A percentile compares a stretch with the other conserved stretches of the same genome.
Evolutionary conservation across 2,329 filamentous ascomycete genomes (phyloP).

Genomic region (Arachnopeziza araneosa): DNA sequence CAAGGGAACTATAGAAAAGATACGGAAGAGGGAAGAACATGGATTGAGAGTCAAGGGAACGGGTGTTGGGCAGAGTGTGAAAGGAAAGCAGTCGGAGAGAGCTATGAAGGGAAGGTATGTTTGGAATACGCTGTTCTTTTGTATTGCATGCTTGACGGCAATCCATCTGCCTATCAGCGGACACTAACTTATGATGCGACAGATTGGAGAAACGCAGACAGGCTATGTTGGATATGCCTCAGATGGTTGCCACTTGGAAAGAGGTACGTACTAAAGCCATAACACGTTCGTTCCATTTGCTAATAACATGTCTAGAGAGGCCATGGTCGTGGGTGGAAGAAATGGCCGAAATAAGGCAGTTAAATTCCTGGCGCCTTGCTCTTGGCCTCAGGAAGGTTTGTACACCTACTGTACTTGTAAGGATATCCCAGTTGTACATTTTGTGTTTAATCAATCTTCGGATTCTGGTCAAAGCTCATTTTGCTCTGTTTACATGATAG

Average conservation of each 20-base stretch:
- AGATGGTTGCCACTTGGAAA: slow-evolving; percentile 89
- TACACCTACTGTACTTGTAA: neutral
- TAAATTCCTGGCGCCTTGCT: neutral
- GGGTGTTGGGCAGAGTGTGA: slow-evolving; percentile 85
- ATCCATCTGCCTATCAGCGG: neutral
- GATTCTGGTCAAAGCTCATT: neutral
- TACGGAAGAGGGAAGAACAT: slow-evolving; percentile 68
- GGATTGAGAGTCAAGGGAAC: slow-evolving; percentile 87
- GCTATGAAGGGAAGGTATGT: slow-evolving; percentile 69
- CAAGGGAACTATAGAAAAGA: slow-evolving; percentile 68
- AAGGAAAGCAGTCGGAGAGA: slow-evolving; percentile 92
- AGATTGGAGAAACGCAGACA: slow-evolving; percentile 83
- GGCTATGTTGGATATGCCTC: slow-evolving; percentile 93
- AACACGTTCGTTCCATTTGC: slow-evolving; percentile 13
- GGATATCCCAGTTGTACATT: neutral
- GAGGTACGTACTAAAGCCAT: slow-evolving; percentile 52
- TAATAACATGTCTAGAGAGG: slow-evolving; percentile 49
- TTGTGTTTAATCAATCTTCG: neutral
- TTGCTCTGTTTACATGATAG: too few species aligned
- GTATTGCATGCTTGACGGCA: neutral
- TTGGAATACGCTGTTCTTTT: neutral
- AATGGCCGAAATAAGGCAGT: slow-evolving; percentile 53
- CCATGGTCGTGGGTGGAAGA: slow-evolving; percentile 69
- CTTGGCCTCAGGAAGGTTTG: neutral
- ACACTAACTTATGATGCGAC: slow-evolving; percentile 17